Base-by-base conservation (phyloP, 2,329 filamentous ascomycete genomes). In the Verticillium dahliae region DNA sequence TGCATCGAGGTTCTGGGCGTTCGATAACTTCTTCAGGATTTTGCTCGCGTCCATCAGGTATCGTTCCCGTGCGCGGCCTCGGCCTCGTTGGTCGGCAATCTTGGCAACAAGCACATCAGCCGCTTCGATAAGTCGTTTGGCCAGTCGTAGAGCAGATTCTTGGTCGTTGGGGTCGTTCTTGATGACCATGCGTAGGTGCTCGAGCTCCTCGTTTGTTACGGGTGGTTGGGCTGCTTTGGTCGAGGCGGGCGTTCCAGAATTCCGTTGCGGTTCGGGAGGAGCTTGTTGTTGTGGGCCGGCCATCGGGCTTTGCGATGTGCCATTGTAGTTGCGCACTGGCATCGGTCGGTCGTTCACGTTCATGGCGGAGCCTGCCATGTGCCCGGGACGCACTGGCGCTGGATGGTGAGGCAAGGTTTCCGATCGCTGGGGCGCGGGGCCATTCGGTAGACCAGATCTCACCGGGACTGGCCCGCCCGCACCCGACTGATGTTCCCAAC, bases 31-130 rank as follows among this genome's bases (percentile, higher is more conserved):
- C 79, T 97, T 97, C 54, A 98, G 79, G 31, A 93, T 87, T 75
- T 97, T 98, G 72, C 95, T 87, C 1, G 92, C 92, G 71, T 98
- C 95, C 66, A 88, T 78, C 15, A 94, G 80, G 72, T 94, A 98
- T 62, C 88, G 88, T 68, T 98, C 94, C 35, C 92, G 88, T 1
- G 88, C 81, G 68, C 95, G 91, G 9, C 85, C 83, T 31, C 89
- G 86, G 9, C 87, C 85, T 68, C 88, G 88, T 41, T 92, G 88
- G 67, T 92, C 90, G 0, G 84, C 80, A 10, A 87, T 74, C 14
- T 76, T 76, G 1, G 84, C 78, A 2, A 92, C 86, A 1, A 99
- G 82, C 5, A 90, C 85, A 13, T 88, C 87, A 0, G 92, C 86
- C 1, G 94, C 95, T 76, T 97, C 92, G 1, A 96, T 87, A 5